Conservation (phyloP, 2,329 filamentous ascomycete species). For the Dryadomyces sulphureus region DNA sequence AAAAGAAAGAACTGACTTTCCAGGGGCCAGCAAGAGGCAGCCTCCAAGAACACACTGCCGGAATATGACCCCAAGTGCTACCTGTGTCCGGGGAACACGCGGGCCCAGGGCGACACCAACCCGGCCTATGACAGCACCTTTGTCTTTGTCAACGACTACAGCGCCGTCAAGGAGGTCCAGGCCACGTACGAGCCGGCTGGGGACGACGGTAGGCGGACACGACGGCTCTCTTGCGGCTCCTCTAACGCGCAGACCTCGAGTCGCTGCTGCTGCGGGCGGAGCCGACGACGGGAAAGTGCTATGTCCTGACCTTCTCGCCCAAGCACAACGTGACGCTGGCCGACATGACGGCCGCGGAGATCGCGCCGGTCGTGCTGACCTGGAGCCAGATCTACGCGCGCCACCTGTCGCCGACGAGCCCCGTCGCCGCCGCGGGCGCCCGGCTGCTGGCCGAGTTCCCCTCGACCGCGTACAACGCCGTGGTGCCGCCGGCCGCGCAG, state of each 20-base stretch:
- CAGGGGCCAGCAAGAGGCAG: conserved; percentile 65
- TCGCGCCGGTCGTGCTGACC: conserved; percentile 68
- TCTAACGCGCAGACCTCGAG: conserved; percentile 43
- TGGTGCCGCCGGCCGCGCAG: conserved; percentile 50
- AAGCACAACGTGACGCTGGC: conserved; percentile 85
- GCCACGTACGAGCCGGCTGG: conserved; percentile 49
- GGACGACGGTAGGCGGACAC: not conserved
- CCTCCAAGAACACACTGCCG: conserved; percentile 54
- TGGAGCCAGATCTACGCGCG: conserved; percentile 85
- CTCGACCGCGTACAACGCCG: conserved; percentile 19
- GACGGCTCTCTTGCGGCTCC: not conserved
- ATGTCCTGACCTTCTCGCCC: conserved; percentile 87
- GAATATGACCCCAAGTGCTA: conserved; percentile 84
- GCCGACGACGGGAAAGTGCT: conserved; percentile 87
- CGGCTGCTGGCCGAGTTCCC: conserved; percentile 21
- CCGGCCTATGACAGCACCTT: conserved; percentile 79
- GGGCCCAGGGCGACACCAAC: conserved; percentile 76
- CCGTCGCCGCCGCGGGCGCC: conserved; percentile 33
- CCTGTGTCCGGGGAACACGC: conserved; percentile 79
- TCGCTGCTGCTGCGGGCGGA: conserved; percentile 68
- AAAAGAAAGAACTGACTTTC: too few species aligned
- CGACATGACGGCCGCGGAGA: conserved; percentile 65
- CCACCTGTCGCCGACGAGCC: conserved; percentile 60
- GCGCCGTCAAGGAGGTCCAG: conserved; percentile 88
- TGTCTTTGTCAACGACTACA: conserved; percentile 95